These are phyloP conservation scores for Kappamyces sp. DNA, from an alignment of 192 early-diverging fungal species.

Conservation along the genomic window DNA sequence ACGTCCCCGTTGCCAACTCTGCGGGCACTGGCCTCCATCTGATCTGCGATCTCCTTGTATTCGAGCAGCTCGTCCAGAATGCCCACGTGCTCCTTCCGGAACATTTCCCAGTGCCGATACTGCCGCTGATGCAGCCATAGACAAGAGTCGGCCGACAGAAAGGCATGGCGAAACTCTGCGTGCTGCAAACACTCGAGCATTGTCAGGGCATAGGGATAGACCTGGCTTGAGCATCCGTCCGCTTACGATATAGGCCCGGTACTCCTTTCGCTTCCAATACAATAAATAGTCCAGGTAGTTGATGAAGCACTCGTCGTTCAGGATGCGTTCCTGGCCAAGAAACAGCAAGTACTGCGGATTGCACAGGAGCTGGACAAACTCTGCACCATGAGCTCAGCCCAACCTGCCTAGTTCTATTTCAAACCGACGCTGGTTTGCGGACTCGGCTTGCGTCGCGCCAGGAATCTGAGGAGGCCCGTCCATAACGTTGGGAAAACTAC, in stretches of 20 bases:
- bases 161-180: slow-evolving; percentile 68
- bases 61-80: no score
- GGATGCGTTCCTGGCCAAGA: slow-evolving; percentile 83
- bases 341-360: slow-evolving; percentile 91
- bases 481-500: no score
- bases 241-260: slow-evolving; percentile 83
- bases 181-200: slow-evolving; percentile 85
- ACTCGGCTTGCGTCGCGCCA: neutral
- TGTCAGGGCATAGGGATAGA: slow-evolving; percentile 72
- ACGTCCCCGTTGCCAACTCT: no score
- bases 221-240: neutral
- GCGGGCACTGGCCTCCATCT: no score
- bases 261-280: slow-evolving; percentile 86
- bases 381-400: slow-evolving; percentile 18
- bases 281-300: slow-evolving; percentile 86
- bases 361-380: slow-evolving; percentile 90
- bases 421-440: slow-evolving; percentile 49
- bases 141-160: slow-evolving; percentile 66
- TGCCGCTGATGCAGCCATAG: slow-evolving; percentile 71
- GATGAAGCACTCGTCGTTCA: slow-evolving; percentile 77
- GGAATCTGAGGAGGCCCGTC: no score
- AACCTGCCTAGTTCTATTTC: slow-evolving; percentile 63
- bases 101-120: slow-evolving; percentile 70
- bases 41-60: no score
- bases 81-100: slow-evolving; percentile 31